Evolutionary conservation across 768 basidiomycete species (phyloP), one percentile per base, ranked within the genome.

Genomic region (Leccinum fibrillosum): DNA sequence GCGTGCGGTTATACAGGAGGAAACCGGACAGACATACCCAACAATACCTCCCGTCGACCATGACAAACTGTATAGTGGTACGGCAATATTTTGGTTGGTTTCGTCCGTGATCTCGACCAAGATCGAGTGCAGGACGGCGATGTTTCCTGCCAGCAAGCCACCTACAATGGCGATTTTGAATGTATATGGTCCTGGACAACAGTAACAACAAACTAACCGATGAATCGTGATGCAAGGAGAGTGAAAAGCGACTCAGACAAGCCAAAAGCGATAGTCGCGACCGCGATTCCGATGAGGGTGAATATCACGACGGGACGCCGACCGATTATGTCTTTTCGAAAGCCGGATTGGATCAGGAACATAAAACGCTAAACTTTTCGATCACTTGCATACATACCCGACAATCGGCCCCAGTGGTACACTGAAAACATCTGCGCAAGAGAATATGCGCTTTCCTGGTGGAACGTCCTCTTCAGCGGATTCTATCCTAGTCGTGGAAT

Each of bases 101-200:
- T 62, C 56, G 21, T 62, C 62, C 1, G 62, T 62, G 6, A 62
- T 54, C 49, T 62, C 62, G 8, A 39, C 56, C 19, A 62, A 48
- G 3, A 63, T 51, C 0, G 62, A 58, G 25, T 62, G 56, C 11
- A 62, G 5, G 2, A 63, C 61, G 2, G 62, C 62, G 3, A 54
- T 58, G 11, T 54, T 58, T 48, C 52, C 61, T 21, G 49, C 56
- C 4, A 54, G 11, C 21, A 59, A 54, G 49, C 62, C 62, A 55
- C 51, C 62, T 62, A n/a, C 13, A 25, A 8, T 12, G 6, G 21
- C 12, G 3, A 37, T 6, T 12, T 15, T 21, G 26, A 44, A 13
- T 45, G 1, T n/a, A 30, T 11, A 19, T 44, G 19, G 19, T 32
- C 6, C 6, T 19, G 47, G 34, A n/a, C 7, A 44, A 28, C 11